Evolutionary conservation across 768 basidiomycete genomes (phyloP).

Genomic region (Sarcodon aspratus): DNA sequence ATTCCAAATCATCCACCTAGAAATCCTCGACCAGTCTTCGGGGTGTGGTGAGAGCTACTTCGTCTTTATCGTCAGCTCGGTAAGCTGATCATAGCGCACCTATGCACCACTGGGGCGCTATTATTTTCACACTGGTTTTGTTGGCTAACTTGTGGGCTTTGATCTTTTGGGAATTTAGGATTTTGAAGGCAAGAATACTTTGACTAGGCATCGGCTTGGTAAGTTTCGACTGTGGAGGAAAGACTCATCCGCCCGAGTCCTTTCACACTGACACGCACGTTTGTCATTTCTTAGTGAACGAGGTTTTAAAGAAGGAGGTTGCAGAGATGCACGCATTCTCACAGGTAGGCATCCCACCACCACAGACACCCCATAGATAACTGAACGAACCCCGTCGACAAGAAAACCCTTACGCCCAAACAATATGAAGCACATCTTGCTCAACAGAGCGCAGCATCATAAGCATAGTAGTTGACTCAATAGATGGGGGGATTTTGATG

Average conservation of each 20-base stretch:
- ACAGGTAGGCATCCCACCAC: slow-evolving; percentile 39
- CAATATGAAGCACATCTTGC: no score
- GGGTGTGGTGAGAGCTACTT: slow-evolving; percentile 77
- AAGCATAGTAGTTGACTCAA: no score
- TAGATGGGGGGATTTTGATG: no score
- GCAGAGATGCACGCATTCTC: slow-evolving; percentile 82
- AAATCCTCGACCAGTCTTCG: slow-evolving; percentile 67
- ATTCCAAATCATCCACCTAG: slow-evolving; percentile 53
- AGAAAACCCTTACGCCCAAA: no score
- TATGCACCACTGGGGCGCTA: background rate
- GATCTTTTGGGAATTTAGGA: slow-evolving; percentile 25
- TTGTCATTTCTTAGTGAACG: slow-evolving; percentile 45
- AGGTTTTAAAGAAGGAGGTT: slow-evolving; percentile 62
- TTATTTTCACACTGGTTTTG: background rate
- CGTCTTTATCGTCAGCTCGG: slow-evolving; percentile 69
- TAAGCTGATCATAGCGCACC: slow-evolving; percentile 15
- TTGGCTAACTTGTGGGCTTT: background rate
- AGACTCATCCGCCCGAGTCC: background rate
- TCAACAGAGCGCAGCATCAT: no score
- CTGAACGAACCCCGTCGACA: no score
- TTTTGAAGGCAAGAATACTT: slow-evolving; percentile 72
- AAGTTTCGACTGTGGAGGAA: slow-evolving; percentile 9
- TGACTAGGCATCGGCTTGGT: slow-evolving; percentile 69
- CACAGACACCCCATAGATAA: background rate
- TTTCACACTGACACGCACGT: background rate